Percentiles rank a stretch among this genome's conserved stretches.
Evolutionary conservation across 352 stramenopile genomes (phyloP).

Genomic region (Aphanomyces invadans): DNA sequence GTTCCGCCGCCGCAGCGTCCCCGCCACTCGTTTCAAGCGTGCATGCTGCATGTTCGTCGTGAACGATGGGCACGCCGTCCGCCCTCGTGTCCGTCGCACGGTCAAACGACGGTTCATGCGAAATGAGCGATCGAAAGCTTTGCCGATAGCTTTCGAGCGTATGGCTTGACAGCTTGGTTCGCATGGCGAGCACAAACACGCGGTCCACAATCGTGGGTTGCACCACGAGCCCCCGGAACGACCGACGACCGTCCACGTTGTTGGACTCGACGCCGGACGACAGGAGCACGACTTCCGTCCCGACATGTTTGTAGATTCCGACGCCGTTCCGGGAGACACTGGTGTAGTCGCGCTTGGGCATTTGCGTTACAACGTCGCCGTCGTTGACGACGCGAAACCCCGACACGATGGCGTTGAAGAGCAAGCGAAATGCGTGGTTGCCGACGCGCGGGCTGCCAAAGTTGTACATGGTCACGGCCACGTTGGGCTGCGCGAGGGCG

Average conservation of each 20-base stretch:
- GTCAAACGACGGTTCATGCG: neutral
- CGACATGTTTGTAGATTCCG: conserved; percentile 29
- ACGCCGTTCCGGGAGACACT: conserved; percentile 2
- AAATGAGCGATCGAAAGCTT: conserved; percentile 20
- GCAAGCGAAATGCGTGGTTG: conserved; percentile 27
- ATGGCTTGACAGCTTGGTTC: conserved; percentile 11
- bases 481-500: neutral
- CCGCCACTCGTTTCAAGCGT: no score
- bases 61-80: no score
- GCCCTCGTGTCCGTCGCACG: no score
- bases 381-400: conserved; percentile 28
- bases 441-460: conserved; percentile 33
- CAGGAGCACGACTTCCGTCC: conserved; percentile 25
- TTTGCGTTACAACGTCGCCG: conserved; percentile 27
- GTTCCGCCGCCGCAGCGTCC: no score
- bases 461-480: conserved; percentile 30
- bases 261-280: neutral
- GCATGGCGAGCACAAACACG: conserved; percentile 11
- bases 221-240: conserved; percentile 1
- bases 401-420: conserved; percentile 23
- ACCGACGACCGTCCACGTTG: neutral
- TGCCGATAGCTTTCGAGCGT: conserved; percentile 13
- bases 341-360: conserved; percentile 26
- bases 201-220: conserved; percentile 12
- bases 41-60: no score